phyloP scores from a whole-genome alignment of 306 rosid species.

The Inga oerstediana region DNA sequence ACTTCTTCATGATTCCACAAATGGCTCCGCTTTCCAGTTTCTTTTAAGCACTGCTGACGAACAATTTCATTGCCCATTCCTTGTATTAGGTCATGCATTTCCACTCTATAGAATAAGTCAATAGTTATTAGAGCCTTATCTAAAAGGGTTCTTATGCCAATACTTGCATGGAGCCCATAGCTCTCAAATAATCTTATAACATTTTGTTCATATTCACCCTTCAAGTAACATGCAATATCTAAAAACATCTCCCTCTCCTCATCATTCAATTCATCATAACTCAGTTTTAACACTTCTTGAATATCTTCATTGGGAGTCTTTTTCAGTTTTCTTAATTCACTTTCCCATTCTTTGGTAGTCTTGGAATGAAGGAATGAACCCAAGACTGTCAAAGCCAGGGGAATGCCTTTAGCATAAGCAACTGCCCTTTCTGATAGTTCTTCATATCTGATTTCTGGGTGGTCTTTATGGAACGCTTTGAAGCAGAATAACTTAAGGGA shows the following conservation, averaged over 20 bases:
- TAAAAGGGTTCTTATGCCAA: background rate
- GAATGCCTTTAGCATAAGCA: conserved; percentile 3
- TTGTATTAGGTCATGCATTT: background rate
- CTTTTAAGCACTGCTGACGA: background rate
- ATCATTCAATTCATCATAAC: background rate
- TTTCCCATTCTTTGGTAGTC: background rate
- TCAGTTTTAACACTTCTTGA: background rate
- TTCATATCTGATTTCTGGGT: background rate
- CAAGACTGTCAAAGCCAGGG: conserved; percentile 17
- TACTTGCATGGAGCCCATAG: background rate
- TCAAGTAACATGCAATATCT: background rate
- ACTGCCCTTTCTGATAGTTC: background rate
- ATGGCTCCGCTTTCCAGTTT: background rate
- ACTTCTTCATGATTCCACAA: background rate
- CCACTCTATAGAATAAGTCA: background rate
- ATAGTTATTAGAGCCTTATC: background rate
- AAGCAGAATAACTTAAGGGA: conserved; percentile 30
- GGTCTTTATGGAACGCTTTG: conserved; percentile 28
- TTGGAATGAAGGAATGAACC: background rate
- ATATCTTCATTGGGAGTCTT: background rate
- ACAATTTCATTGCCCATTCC: background rate
- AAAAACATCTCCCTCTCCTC: background rate
- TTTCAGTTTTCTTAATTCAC: background rate
- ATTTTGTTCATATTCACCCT: background rate
- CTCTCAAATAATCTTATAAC: background rate